phyloP scores from a whole-genome alignment of 2,329 filamentous ascomycete species.

The Diaporthe humulicola region DNA sequence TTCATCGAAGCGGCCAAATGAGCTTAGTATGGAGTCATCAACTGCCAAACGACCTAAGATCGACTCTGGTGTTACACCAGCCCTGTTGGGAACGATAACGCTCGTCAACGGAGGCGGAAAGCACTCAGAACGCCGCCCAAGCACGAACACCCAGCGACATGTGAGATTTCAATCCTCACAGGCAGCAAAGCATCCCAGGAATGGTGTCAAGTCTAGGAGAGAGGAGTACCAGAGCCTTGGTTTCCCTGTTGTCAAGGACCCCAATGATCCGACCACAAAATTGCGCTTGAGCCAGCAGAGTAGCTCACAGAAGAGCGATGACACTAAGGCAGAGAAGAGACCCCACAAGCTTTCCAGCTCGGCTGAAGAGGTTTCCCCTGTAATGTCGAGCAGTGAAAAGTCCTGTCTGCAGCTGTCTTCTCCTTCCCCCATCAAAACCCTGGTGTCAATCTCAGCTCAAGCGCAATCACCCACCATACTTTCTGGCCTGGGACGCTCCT shows the following conservation, averaged over 20 bases:
- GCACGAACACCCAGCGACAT: conserved; percentile 34
- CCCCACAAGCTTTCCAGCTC: conserved; percentile 46
- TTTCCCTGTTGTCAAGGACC: conserved; percentile 84
- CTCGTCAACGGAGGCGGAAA: neutral
- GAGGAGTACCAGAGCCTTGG: conserved; percentile 62
- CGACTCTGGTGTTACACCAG: neutral
- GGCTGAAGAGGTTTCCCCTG: conserved; percentile 27
- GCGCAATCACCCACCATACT: neutral
- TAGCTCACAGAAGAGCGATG: conserved; percentile 64
- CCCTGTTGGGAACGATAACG: neutral
- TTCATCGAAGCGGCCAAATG: conserved; percentile 30
- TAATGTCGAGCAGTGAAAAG: conserved; percentile 5
- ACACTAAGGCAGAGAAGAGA: conserved; percentile 52
- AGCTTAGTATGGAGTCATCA: neutral
- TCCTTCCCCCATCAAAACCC: neutral
- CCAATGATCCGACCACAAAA: conserved; percentile 73
- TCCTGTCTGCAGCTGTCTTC: neutral
- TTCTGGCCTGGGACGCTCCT: neutral
- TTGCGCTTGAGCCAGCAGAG: conserved; percentile 77
- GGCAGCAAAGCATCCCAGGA: conserved; percentile 41
- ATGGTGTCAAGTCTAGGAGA: conserved; percentile 51
- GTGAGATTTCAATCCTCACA: conserved; percentile 43
- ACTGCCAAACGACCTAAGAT: conserved; percentile 33
- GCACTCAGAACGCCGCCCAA: neutral
- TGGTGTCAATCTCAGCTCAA: neutral